These are phyloP conservation scores for Leccinum arenicola DNA, from an alignment of 768 basidiomycete genomes.

Conservation along the genomic window DNA sequence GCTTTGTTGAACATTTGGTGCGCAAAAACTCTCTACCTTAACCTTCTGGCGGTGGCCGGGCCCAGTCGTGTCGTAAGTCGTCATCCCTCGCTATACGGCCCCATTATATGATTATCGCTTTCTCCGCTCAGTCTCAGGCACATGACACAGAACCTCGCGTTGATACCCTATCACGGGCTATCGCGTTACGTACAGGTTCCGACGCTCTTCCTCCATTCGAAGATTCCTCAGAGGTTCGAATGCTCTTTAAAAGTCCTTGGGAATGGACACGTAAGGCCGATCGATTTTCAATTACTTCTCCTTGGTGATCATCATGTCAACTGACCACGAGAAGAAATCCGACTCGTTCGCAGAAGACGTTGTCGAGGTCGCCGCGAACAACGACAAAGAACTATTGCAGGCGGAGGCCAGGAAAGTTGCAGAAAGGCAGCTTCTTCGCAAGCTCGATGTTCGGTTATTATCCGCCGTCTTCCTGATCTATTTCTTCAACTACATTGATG, in stretches of 20 bases:
- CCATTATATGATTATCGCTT: too few species aligned
- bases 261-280: background rate
- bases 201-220: background rate
- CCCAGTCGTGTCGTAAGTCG: too few species aligned
- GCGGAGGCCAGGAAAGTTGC: background rate
- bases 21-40: too few species aligned
- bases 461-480: background rate
- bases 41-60: too few species aligned
- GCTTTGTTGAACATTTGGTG: too few species aligned
- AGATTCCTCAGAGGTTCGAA: background rate
- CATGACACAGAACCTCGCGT: background rate
- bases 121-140: too few species aligned
- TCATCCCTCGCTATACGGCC: too few species aligned
- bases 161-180: background rate
- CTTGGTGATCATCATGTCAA: slow-evolving; percentile 12
- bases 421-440: background rate
- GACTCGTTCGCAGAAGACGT: slow-evolving; percentile 6
- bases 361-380: background rate
- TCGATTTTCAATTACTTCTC: background rate
- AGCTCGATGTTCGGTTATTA: background rate
- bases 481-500: background rate
- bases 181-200: background rate
- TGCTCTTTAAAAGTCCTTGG: background rate
- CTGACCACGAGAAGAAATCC: slow-evolving; percentile 15
- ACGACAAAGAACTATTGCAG: background rate